A percentile compares a stretch with the other conserved stretches of the same genome.
phyloP scores from a whole-genome alignment of 169 alveolate species.

The Plasmodium sp. region DNA sequence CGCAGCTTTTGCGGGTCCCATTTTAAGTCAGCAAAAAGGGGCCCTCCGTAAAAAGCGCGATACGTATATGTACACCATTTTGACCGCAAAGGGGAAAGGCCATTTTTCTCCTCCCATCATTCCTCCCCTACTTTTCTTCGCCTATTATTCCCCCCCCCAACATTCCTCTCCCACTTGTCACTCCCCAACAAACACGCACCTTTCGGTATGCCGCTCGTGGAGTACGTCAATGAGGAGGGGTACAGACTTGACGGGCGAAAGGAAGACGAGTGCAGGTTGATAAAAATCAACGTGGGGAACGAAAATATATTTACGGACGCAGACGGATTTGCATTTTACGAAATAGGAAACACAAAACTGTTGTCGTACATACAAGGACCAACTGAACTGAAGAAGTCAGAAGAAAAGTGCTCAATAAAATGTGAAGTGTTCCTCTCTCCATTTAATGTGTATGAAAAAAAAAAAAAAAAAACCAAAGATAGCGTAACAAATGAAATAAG shows the following conservation, averaged over 20 bases:
- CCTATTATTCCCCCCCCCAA: neutral
- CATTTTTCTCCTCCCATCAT: neutral
- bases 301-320: conserved; percentile 73
- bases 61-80: neutral
- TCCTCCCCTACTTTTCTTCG: neutral
- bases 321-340: conserved; percentile 69
- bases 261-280: conserved; percentile 77
- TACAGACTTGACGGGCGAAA: conserved; percentile 84
- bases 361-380: conserved; percentile 73
- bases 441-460: conserved; percentile 65
- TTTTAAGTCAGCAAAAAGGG: neutral
- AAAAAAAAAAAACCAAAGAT: conserved; percentile 62
- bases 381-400: conserved; percentile 66
- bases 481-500: conserved; percentile 71
- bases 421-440: conserved; percentile 73
- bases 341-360: conserved; percentile 64
- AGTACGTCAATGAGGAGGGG: conserved; percentile 84
- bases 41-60: neutral
- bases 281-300: conserved; percentile 77
- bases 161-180: neutral
- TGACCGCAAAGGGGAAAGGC: neutral
- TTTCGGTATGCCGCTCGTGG: conserved; percentile 57
- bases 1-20: neutral
- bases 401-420: conserved; percentile 63
- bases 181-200: neutral